A percentile compares a stretch with the other conserved stretches of the same genome.
Conservation (phyloP, 1,284 basidiomycete species). For the Trametes sp. region DNA sequence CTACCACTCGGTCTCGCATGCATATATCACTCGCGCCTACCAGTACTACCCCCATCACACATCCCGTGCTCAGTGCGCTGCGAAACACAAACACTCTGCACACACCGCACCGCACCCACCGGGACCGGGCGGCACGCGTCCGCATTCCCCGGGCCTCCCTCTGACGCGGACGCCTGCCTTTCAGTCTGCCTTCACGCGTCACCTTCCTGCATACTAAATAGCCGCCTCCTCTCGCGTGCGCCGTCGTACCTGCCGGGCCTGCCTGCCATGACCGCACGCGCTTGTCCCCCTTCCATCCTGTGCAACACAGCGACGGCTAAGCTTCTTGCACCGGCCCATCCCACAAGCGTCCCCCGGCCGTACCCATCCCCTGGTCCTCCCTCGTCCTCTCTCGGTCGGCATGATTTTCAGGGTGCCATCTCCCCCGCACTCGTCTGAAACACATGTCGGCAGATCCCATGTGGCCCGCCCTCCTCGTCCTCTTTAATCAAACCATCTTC, state of each 20-base stretch:
- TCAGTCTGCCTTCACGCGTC: neutral
- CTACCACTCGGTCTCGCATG: neutral
- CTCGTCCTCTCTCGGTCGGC: neutral
- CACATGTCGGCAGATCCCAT: conserved; percentile 5
- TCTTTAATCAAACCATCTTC: neutral
- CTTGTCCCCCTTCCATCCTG: neutral
- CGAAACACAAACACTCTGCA: neutral
- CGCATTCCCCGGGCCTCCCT: neutral
- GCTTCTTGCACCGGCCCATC: neutral
- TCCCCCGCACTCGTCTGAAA: conserved; percentile 8
- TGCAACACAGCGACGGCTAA: neutral
- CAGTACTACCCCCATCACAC: neutral
- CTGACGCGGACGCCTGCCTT: neutral
- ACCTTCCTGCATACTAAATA: neutral
- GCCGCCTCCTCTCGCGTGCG: neutral
- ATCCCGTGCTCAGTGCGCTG: neutral
- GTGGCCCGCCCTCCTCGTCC: neutral
- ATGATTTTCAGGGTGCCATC: conserved; percentile 15
- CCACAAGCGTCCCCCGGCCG: neutral
- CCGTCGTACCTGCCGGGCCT: neutral
- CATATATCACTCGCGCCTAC: neutral
- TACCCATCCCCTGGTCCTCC: neutral
- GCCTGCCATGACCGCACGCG: neutral
- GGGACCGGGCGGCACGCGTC: neutral
- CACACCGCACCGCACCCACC: neutral